Percentiles rank a stretch among this genome's conserved stretches.
phyloP scores from a whole-genome alignment of 1,284 basidiomycete genomes.

The Ganoderma multipileum region DNA sequence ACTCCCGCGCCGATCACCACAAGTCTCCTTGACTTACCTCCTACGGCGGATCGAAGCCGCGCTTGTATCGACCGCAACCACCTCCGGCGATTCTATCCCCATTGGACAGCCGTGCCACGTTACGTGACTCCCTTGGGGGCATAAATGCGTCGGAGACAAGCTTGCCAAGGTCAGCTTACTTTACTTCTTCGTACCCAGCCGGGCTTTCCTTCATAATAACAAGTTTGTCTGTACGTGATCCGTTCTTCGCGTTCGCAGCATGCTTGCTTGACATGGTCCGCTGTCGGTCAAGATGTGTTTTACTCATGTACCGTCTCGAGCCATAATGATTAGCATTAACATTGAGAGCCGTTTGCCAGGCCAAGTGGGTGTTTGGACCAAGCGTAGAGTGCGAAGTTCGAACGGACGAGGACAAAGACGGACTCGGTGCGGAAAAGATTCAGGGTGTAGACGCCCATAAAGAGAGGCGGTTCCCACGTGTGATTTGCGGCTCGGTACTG shows the following conservation, averaged over 20 bases:
- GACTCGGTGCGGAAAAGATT: background rate
- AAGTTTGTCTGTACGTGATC: background rate
- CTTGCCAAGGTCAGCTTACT: background rate
- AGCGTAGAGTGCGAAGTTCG: background rate
- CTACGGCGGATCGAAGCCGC: background rate
- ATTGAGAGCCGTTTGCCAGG: background rate
- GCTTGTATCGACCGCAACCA: background rate
- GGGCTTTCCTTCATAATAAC: background rate
- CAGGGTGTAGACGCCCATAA: constrained; percentile 22
- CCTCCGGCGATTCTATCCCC: background rate
- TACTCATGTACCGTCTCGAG: background rate
- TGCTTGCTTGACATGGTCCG: background rate
- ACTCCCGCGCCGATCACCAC: background rate
- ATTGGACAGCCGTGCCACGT: background rate
- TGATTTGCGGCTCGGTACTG: constrained; percentile 12
- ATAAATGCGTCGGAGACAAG: background rate
- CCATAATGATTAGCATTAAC: background rate
- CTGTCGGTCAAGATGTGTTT: background rate
- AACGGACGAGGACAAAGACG: background rate
- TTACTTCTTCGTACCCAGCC: background rate
- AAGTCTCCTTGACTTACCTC: background rate
- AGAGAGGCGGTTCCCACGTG: constrained; percentile 22
- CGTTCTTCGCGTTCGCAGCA: background rate
- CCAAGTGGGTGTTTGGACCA: background rate
- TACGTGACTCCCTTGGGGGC: background rate